These are phyloP conservation scores for Globisporangium alternatum DNA, from an alignment of 352 stramenopile genomes.

Conservation along the genomic window DNA sequence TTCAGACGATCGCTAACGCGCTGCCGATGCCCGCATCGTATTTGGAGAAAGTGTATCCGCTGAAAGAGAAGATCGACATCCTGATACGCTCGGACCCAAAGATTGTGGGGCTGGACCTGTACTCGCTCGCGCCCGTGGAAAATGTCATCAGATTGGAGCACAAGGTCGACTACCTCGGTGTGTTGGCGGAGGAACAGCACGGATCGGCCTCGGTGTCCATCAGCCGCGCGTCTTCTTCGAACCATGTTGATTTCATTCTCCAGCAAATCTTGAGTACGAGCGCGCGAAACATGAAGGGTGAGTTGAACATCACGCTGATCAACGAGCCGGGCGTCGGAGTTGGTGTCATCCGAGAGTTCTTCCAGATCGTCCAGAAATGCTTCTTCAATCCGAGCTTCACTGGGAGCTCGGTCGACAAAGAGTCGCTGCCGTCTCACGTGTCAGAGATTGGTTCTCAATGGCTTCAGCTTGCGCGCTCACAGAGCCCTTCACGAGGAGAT, in stretches of 20 bases:
- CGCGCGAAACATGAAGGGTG: slow-evolving; percentile 43
- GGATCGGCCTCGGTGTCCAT: slow-evolving; percentile 53
- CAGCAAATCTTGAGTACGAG: slow-evolving; percentile 61
- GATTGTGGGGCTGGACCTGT: slow-evolving; percentile 65
- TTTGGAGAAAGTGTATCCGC: slow-evolving; percentile 28
- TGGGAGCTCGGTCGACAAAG: background rate
- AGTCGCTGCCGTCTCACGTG: slow-evolving; percentile 28
- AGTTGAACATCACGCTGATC: slow-evolving; percentile 63
- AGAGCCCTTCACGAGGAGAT: slow-evolving; percentile 20
- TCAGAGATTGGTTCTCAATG: slow-evolving; percentile 60
- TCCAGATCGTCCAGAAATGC: slow-evolving; percentile 63
- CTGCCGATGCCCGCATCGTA: slow-evolving; percentile 41
- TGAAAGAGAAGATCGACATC: slow-evolving; percentile 56
- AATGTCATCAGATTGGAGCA: slow-evolving; percentile 60
- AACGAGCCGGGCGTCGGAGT: slow-evolving; percentile 65
- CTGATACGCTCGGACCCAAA: slow-evolving; percentile 70
- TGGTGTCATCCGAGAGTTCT: slow-evolving; percentile 69
- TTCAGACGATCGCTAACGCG: slow-evolving; percentile 40
- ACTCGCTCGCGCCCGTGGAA: slow-evolving; percentile 44
- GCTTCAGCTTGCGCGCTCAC: slow-evolving; percentile 49
- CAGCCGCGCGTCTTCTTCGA: slow-evolving; percentile 51
- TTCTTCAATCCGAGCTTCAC: slow-evolving; percentile 43
- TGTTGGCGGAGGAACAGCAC: slow-evolving; percentile 55
- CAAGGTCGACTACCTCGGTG: slow-evolving; percentile 72
- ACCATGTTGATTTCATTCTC: slow-evolving; percentile 70